These are phyloP conservation scores for Phytophthora pinifolia DNA, from an alignment of 352 stramenopile species.

Conservation along the genomic window DNA sequence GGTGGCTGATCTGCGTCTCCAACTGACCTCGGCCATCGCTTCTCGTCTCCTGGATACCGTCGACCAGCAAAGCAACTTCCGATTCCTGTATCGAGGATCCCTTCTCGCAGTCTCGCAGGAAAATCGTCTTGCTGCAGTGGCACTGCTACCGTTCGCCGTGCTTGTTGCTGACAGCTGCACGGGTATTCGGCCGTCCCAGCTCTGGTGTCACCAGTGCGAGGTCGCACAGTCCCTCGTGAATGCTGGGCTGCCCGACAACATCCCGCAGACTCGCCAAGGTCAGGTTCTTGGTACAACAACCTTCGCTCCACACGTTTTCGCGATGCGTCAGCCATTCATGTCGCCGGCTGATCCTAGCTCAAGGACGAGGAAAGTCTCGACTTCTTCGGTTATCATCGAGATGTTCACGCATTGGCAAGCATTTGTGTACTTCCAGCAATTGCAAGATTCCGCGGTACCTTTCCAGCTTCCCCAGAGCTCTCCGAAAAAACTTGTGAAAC, in stretches of 20 bases:
- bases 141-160: constrained; percentile 33
- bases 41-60: constrained; percentile 1
- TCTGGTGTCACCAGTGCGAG: constrained; percentile 26
- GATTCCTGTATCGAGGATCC: constrained; percentile 38
- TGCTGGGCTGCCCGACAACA: constrained; percentile 27
- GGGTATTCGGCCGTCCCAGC: background rate
- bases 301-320: constrained; percentile 9
- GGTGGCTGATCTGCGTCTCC: constrained; percentile 16
- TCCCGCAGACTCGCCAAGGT: constrained; percentile 1
- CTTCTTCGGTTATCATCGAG: constrained; percentile 21
- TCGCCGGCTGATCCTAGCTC: background rate
- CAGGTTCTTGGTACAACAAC: background rate
- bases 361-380: background rate
- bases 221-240: constrained; percentile 30
- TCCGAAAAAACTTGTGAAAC: constrained; percentile 18
- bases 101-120: constrained; percentile 28
- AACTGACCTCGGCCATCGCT: constrained; percentile 4
- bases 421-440: constrained; percentile 53
- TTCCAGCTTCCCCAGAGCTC: constrained; percentile 20
- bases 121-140: constrained; percentile 10
- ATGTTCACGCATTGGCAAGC: constrained; percentile 53
- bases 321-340: constrained; percentile 12
- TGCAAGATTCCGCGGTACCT: constrained; percentile 42
- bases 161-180: constrained; percentile 10
- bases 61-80: constrained; percentile 13